Conservation (phyloP, 2,329 filamentous ascomycete genomes). For the Byssoonygena ceratinophila region DNA sequence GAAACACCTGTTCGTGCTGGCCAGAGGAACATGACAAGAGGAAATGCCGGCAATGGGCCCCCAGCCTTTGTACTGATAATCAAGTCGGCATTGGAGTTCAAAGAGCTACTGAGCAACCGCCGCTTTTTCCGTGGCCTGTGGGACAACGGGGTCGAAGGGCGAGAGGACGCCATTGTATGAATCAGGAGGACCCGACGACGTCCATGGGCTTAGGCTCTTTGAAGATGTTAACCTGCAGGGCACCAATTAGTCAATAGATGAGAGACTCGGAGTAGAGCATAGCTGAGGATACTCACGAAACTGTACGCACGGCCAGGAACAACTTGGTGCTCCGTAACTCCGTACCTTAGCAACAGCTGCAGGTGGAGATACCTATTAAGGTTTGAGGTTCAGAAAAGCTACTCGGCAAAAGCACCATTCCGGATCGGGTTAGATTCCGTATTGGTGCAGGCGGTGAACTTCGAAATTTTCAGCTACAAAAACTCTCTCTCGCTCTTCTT, state of each 20-base stretch:
- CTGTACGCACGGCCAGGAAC: not conserved
- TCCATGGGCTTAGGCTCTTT: not conserved
- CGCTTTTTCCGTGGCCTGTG: constrained; percentile 40
- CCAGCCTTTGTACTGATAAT: constrained; percentile 37
- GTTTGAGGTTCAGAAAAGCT: not conserved
- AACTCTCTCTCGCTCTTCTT: not conserved
- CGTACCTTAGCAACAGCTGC: too few relatives aligned
- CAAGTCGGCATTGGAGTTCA: constrained; percentile 34
- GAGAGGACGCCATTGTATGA: constrained; percentile 19
- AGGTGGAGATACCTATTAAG: too few relatives aligned
- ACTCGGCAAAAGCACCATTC: not conserved
- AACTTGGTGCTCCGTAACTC: too few relatives aligned
- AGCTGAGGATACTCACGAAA: too few relatives aligned
- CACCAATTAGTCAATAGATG: too few relatives aligned
- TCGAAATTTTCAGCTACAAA: constrained; percentile 8
- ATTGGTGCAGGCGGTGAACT: constrained; percentile 3
- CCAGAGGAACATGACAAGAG: constrained; percentile 89
- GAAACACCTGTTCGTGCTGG: constrained; percentile 70
- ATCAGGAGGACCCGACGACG: not conserved
- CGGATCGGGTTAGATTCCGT: constrained; percentile 1
- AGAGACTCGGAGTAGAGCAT: too few relatives aligned
- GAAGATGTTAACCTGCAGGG: too few relatives aligned
- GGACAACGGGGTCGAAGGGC: constrained; percentile 21
- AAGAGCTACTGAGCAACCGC: constrained; percentile 26
- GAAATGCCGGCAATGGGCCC: constrained; percentile 59